Conservation (phyloP, 2,329 filamentous ascomycete genomes). For the Fonsecaea erecta region DNA sequence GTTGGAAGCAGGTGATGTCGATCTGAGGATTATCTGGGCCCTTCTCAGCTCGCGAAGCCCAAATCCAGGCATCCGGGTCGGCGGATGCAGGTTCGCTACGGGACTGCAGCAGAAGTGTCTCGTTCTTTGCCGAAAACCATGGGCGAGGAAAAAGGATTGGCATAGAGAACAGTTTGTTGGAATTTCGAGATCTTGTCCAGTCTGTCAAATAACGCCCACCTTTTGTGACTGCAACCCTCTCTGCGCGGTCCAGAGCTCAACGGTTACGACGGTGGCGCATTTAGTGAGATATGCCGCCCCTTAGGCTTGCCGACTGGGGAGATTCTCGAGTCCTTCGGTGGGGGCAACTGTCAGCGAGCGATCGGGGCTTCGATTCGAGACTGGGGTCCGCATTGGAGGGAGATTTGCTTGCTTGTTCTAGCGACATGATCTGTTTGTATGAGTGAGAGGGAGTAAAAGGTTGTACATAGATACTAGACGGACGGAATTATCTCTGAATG, state of each 20-base stretch:
- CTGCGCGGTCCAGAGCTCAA: slow-evolving; percentile 1
- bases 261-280: slow-evolving; percentile 13
- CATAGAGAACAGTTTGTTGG: background rate
- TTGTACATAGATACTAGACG: background rate
- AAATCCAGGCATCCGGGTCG: slow-evolving; percentile 15
- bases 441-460: background rate
- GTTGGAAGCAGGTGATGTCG: background rate
- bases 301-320: slow-evolving; percentile 1
- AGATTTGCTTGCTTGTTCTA: background rate
- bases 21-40: slow-evolving; percentile 3
- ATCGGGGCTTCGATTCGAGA: slow-evolving; percentile 1
- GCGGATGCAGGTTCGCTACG: background rate
- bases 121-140: background rate
- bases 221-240: background rate
- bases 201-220: background rate
- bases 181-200: background rate
- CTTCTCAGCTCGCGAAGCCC: slow-evolving; percentile 16
- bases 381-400: background rate
- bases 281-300: slow-evolving; percentile 1
- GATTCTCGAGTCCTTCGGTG: slow-evolving; percentile 5
- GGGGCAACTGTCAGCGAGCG: background rate
- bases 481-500: background rate
- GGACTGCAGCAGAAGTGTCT: slow-evolving; percentile 1
- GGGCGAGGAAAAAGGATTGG: background rate
- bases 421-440: background rate